These are phyloP conservation scores for Alternaria sp. DNA, from an alignment of 2,329 filamentous ascomycete species.

Conservation along the genomic window DNA sequence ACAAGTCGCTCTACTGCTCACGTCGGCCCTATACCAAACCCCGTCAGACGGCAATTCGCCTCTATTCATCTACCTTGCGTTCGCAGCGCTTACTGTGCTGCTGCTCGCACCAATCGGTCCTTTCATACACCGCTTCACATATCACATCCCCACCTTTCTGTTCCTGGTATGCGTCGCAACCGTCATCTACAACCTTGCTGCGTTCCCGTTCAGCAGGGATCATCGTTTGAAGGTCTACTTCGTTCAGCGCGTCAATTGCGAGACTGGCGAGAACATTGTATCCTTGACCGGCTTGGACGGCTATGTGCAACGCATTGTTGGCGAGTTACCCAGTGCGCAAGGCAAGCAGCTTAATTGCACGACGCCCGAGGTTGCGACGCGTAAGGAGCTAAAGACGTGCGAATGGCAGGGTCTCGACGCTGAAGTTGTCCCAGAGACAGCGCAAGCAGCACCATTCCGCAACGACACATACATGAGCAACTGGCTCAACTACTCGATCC, in stretches of 20 bases:
- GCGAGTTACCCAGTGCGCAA: slow-evolving; percentile 73
- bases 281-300: slow-evolving; percentile 55
- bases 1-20: slow-evolving; percentile 77
- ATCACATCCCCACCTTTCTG: slow-evolving; percentile 81
- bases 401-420: slow-evolving; percentile 75
- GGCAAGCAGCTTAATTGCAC: slow-evolving; percentile 62
- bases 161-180: slow-evolving; percentile 77
- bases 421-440: slow-evolving; percentile 62
- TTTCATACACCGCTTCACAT: slow-evolving; percentile 85
- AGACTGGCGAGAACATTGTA: slow-evolving; percentile 72
- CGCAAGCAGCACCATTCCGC: slow-evolving; percentile 36
- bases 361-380: slow-evolving; percentile 52
- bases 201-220: slow-evolving; percentile 85
- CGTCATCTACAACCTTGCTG: slow-evolving; percentile 82
- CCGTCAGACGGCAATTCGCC: slow-evolving; percentile 81
- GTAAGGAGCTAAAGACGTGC: slow-evolving; percentile 69
- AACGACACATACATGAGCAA: slow-evolving; percentile 39
- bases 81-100: slow-evolving; percentile 73
- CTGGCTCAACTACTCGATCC: slow-evolving; percentile 74
- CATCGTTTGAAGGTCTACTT: slow-evolving; percentile 89
- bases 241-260: slow-evolving; percentile 80
- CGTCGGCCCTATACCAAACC: slow-evolving; percentile 78
- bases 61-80: slow-evolving; percentile 74
- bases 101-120: slow-evolving; percentile 79
- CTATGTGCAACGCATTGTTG: slow-evolving; percentile 65